Evolutionary conservation across 2,329 filamentous ascomycete species (phyloP), one percentile per base, ranked within the genome.

Genomic region (Scedosporium boydii): DNA sequence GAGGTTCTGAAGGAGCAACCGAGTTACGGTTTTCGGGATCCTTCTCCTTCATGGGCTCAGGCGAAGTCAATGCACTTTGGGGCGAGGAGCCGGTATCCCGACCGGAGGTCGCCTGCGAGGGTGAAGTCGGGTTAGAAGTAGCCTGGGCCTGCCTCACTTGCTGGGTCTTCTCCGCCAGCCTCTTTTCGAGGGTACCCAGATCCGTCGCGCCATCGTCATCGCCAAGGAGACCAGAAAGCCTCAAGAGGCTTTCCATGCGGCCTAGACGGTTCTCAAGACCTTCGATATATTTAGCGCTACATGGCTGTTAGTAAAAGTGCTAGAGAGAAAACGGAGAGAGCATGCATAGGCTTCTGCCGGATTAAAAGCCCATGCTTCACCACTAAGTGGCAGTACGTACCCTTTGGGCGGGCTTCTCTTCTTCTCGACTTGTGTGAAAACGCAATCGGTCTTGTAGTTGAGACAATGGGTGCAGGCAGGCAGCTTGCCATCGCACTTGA

Each of bases 361-460:
- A 38, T 38, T 38, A 9, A 38, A 38, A 12, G 34, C 10, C 6
- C 4, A 10, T 12, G 34, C 34, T 38, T 38, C 34, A 38, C 34
- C 10, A 48, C 38, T 29, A 6, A 16, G 12, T 16, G 29, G 29
- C 2, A 23, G 61, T 29, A 63, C 83, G 67, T 82, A 96, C 92
- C 95, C 93, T 81, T 98, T 99, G 1, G 93, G 95, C 61, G 95
- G 93, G 74, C 90, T 95, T 64, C 95, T 85, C 82, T 99, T 99
- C 86, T 99, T 99, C 79, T 99, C 95, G 44, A 98, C 93, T 73
- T 96, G 92, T 0, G 95, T 98, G 72, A 98, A 98, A 68, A 96
- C 85, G 74, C 93, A 99, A 69, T 96, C 92, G 4, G 93, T 97
- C 81, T 97, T 97, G 80, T 97, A 97, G 75, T 97, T 98, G 74